Percentiles rank a stretch among this genome's conserved stretches.
These are phyloP conservation scores for Epipyxis sp. DNA, from an alignment of 108 stramenopile species.

Conservation along the genomic window DNA sequence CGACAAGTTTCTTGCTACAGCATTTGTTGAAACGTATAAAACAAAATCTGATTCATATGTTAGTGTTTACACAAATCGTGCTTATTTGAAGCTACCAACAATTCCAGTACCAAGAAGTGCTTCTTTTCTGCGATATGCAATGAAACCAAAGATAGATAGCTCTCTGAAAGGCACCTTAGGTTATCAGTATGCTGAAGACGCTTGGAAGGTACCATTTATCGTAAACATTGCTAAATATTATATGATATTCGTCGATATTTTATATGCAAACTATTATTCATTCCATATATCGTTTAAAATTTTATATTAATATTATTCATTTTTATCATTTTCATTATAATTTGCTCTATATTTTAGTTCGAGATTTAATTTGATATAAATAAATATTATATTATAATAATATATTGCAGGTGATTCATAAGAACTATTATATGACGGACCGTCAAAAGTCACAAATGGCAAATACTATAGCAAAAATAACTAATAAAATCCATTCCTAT, in stretches of 20 bases:
- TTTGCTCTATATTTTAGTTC: no score
- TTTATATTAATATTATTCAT: no score
- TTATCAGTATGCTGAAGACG: not conserved
- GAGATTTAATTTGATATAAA: no score
- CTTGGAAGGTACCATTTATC: no score
- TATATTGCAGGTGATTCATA: slow-evolving; percentile 2
- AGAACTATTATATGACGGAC: not conserved
- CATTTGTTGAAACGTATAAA: not conserved
- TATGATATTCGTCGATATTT: no score
- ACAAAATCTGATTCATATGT: not conserved
- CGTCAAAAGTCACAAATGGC: not conserved
- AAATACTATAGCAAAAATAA: not conserved
- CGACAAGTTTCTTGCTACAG: not conserved
- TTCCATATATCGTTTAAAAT: no score
- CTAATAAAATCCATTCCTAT: not conserved
- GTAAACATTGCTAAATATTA: no score
- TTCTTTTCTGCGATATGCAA: not conserved
- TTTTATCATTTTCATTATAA: no score
- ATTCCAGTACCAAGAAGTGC: not conserved
- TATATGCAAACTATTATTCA: no score
- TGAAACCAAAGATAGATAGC: not conserved
- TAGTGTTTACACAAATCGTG: not conserved
- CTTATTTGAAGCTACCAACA: not conserved
- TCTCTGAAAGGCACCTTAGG: not conserved
- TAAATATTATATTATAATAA: no score